Evolutionary conservation across 2,329 filamentous ascomycete species (phyloP).

Genomic region (Cordyceps pruinosa): DNA sequence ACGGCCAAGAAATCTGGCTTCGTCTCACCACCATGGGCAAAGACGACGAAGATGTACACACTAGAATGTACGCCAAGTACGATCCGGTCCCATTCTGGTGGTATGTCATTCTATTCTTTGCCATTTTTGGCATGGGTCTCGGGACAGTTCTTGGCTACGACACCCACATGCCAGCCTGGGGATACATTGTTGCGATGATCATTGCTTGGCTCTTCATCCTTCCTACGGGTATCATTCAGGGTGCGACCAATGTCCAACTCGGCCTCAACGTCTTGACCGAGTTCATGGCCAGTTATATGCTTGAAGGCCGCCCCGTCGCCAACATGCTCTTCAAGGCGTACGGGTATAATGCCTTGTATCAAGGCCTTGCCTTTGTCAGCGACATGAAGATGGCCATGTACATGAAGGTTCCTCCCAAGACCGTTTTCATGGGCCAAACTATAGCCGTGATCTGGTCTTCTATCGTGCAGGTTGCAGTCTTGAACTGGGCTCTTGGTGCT

Average conservation of each 20-base stretch:
- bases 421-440: slow-evolving; percentile 38
- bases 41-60: slow-evolving; percentile 32
- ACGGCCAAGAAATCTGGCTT: slow-evolving; percentile 37
- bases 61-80: slow-evolving; percentile 27
- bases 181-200: slow-evolving; percentile 19
- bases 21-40: slow-evolving; percentile 39
- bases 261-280: slow-evolving; percentile 31
- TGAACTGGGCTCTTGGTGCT: slow-evolving; percentile 29
- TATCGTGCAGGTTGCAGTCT: slow-evolving; percentile 23
- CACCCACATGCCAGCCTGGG: slow-evolving; percentile 21
- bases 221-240: slow-evolving; percentile 22
- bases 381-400: slow-evolving; percentile 45
- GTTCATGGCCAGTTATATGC: slow-evolving; percentile 22
- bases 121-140: slow-evolving; percentile 26
- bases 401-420: slow-evolving; percentile 40
- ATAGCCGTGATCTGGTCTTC: slow-evolving; percentile 34
- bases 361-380: slow-evolving; percentile 37
- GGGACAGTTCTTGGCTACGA: slow-evolving; percentile 21
- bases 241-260: slow-evolving; percentile 23
- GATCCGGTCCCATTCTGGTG: slow-evolving; percentile 32
- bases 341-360: slow-evolving; percentile 22
- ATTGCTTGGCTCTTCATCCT: slow-evolving; percentile 18
- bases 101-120: slow-evolving; percentile 25
- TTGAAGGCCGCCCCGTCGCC: slow-evolving; percentile 16
- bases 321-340: slow-evolving; percentile 20